Evolutionary conservation across 2,329 filamentous ascomycete genomes (phyloP).

Genomic region (Amauroascus niger): DNA sequence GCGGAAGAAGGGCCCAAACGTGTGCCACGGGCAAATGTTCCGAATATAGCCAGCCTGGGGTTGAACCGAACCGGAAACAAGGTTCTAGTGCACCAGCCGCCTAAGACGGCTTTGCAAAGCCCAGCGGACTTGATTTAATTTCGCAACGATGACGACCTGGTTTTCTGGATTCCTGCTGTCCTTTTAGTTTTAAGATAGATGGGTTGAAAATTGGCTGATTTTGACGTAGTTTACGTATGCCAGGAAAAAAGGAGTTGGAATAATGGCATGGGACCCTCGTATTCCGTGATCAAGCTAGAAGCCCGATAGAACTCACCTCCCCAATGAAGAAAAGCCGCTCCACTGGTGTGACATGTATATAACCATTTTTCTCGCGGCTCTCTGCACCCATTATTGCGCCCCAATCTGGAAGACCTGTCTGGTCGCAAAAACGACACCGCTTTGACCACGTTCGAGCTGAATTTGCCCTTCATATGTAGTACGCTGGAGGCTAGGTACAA

Average conservation of each 20-base stretch:
- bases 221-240: neutral
- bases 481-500: neutral
- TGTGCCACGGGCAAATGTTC: slow-evolving; percentile 8
- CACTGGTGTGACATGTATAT: neutral
- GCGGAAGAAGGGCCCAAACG: slow-evolving; percentile 4
- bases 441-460: neutral
- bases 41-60: slow-evolving; percentile 9
- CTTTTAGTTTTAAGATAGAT: neutral
- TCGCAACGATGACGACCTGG: neutral
- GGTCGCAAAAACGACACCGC: neutral
- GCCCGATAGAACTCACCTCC: slow-evolving; percentile 1
- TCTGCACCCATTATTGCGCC: neutral
- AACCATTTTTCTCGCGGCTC: neutral
- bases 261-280: slow-evolving; percentile 5
- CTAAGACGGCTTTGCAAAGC: neutral
- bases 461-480: neutral
- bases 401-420: neutral
- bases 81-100: neutral
- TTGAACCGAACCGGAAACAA: slow-evolving; percentile 3
- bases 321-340: neutral
- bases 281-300: slow-evolving; percentile 4
- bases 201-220: neutral
- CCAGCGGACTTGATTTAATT: neutral
- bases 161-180: neutral
- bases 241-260: neutral